Percentiles rank a stretch among this genome's conserved stretches.
Conservation (phyloP, 352 stramenopile species). For the Lagenidium giganteum region DNA sequence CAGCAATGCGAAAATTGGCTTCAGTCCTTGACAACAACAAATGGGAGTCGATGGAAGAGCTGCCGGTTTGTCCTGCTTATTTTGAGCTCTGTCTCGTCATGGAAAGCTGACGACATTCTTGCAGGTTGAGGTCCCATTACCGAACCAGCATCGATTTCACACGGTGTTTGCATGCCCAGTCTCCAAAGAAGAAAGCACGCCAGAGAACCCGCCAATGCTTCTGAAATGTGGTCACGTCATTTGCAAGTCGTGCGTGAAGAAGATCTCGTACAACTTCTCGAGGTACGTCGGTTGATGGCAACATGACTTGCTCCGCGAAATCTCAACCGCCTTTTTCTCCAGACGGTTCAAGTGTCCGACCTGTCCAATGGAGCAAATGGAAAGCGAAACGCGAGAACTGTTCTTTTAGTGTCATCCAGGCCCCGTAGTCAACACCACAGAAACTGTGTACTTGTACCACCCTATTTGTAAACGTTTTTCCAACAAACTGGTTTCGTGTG, state of each 20-base stretch:
- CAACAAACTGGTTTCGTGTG: no score
- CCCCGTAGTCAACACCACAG: no score
- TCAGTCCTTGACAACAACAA: constrained; percentile 66
- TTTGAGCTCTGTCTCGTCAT: no score
- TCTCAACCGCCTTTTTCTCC: constrained; percentile 1
- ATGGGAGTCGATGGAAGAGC: constrained; percentile 56
- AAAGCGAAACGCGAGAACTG: constrained; percentile 54
- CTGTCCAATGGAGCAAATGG: constrained; percentile 67
- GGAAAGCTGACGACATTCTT: no score
- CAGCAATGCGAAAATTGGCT: constrained; percentile 63
- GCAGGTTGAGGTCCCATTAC: constrained; percentile 70
- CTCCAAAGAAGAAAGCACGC: constrained; percentile 73
- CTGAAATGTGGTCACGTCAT: constrained; percentile 82
- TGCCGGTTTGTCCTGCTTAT: no score
- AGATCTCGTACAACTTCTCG: constrained; percentile 66
- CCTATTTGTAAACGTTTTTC: no score
- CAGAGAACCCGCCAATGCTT: constrained; percentile 68
- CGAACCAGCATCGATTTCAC: constrained; percentile 75
- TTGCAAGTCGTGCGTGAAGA: constrained; percentile 59
- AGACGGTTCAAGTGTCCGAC: constrained; percentile 81
- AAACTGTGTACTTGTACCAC: no score
- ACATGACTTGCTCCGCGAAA: background rate
- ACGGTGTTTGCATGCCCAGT: constrained; percentile 79
- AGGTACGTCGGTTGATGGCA: constrained; percentile 17
- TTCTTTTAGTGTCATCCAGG: constrained; percentile 33